phyloP scores from a whole-genome alignment of 306 rosid species.

The Cucumis hystrix region DNA sequence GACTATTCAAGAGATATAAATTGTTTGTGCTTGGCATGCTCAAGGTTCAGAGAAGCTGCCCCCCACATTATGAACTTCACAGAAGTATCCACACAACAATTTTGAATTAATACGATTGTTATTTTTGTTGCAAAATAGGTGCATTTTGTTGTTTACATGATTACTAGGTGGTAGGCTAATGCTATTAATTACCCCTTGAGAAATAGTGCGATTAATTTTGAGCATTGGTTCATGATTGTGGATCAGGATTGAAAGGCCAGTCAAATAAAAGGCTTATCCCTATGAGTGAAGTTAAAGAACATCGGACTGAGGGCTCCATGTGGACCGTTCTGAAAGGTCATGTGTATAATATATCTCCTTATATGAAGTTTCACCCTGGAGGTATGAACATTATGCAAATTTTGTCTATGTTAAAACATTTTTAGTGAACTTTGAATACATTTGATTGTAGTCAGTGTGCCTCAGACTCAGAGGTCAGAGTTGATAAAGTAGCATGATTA shows the following conservation, averaged over 20 bases:
- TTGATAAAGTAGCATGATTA: not conserved
- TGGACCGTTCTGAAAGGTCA: slow-evolving; percentile 96
- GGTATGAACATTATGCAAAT: slow-evolving; percentile 32
- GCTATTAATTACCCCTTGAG: not conserved
- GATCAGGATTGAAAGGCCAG: slow-evolving; percentile 71
- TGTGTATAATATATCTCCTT: slow-evolving; percentile 76
- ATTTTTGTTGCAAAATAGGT: not conserved
- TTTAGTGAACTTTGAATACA: not conserved
- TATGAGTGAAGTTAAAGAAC: slow-evolving; percentile 67
- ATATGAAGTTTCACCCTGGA: slow-evolving; percentile 95
- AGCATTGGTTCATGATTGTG: not conserved
- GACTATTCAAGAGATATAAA: not conserved
- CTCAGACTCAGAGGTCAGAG: not conserved
- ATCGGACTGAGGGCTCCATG: slow-evolving; percentile 64
- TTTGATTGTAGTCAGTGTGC: not conserved
- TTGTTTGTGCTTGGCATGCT: not conserved
- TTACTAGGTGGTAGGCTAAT: no score
- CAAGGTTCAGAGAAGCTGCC: not conserved
- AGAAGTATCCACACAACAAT: not conserved
- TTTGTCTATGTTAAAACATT: slow-evolving; percentile 1
- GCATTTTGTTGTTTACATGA: not conserved
- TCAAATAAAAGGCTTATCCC: slow-evolving; percentile 78
- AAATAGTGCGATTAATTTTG: not conserved
- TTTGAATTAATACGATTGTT: not conserved
- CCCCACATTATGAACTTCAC: no score